These are phyloP conservation scores for Coprinopsis strossmayeri DNA, from an alignment of 768 basidiomycete genomes.

Conservation along the genomic window DNA sequence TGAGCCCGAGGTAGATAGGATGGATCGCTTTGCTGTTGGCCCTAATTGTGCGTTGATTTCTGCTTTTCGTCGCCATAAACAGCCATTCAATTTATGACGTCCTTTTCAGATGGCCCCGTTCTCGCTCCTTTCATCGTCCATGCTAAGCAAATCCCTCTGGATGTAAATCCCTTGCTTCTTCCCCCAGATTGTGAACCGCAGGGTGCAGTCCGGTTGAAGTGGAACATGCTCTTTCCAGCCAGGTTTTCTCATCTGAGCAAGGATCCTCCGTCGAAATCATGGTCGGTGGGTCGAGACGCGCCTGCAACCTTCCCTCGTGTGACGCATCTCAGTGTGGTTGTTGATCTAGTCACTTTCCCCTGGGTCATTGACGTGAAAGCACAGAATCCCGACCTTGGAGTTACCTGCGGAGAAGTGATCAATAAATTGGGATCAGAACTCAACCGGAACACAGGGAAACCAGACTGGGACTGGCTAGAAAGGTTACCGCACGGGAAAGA, in stretches of 20 bases:
- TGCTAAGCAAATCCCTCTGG: constrained; percentile 38
- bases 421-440: constrained; percentile 39
- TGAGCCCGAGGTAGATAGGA: too few relatives aligned
- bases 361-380: constrained; percentile 76
- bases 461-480: constrained; percentile 35
- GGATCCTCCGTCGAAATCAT: constrained; percentile 55
- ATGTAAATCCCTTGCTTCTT: constrained; percentile 56
- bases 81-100: background rate
- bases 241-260: constrained; percentile 54
- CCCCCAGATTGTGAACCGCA: constrained; percentile 37
- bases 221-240: constrained; percentile 70
- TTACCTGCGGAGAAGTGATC: constrained; percentile 76
- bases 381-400: constrained; percentile 51
- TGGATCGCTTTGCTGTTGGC: constrained; percentile 8
- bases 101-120: constrained; percentile 40
- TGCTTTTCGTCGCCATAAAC: background rate
- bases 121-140: constrained; percentile 52
- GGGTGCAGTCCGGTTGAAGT: constrained; percentile 47
- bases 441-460: constrained; percentile 40
- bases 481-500: background rate
- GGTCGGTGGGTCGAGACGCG: constrained; percentile 62
- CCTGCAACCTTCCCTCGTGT: constrained; percentile 68
- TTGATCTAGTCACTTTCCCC: constrained; percentile 43
- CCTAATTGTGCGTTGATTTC: constrained; percentile 9
- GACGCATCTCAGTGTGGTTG: constrained; percentile 51